A percentile compares a stretch with the other conserved stretches of the same genome.
phyloP scores from a whole-genome alignment of 2,329 filamentous ascomycete genomes.

The Pleomassaria siparia region DNA sequence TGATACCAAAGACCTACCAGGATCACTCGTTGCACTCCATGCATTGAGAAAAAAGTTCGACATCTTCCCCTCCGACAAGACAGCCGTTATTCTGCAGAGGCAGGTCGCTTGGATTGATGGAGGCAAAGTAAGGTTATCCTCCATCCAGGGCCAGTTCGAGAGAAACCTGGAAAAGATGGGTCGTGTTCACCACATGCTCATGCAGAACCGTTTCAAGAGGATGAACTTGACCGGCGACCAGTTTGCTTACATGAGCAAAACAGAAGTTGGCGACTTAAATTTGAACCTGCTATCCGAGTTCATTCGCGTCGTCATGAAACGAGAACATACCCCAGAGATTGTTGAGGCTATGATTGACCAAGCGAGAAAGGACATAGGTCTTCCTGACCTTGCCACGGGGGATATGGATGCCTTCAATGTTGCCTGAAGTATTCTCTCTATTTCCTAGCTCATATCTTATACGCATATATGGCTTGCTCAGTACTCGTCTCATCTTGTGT shows the following conservation, averaged over 20 bases:
- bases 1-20: constrained; percentile 33
- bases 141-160: constrained; percentile 12
- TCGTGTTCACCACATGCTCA: constrained; percentile 22
- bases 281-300: constrained; percentile 37
- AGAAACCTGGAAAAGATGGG: constrained; percentile 17
- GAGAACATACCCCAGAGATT: constrained; percentile 19
- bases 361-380: constrained; percentile 25
- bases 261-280: constrained; percentile 25
- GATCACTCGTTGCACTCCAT: constrained; percentile 39
- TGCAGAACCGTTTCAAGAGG: constrained; percentile 17
- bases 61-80: constrained; percentile 28
- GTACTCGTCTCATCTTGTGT: no score
- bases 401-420: constrained; percentile 35
- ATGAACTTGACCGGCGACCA: constrained; percentile 18
- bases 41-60: constrained; percentile 26
- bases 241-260: constrained; percentile 15
- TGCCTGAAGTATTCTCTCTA: constrained; percentile 5
- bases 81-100: constrained; percentile 22
- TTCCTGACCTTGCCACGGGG: constrained; percentile 30
- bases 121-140: constrained; percentile 15
- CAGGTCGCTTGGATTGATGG: constrained; percentile 33
- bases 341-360: constrained; percentile 35
- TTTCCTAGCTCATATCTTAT: background rate
- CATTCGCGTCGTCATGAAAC: constrained; percentile 29
- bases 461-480: background rate